A percentile compares a stretch with the other conserved stretches of the same genome.
Evolutionary conservation across 176 grass and related monocot genomes (phyloP).

Genomic region (Luzula sylvatica): DNA sequence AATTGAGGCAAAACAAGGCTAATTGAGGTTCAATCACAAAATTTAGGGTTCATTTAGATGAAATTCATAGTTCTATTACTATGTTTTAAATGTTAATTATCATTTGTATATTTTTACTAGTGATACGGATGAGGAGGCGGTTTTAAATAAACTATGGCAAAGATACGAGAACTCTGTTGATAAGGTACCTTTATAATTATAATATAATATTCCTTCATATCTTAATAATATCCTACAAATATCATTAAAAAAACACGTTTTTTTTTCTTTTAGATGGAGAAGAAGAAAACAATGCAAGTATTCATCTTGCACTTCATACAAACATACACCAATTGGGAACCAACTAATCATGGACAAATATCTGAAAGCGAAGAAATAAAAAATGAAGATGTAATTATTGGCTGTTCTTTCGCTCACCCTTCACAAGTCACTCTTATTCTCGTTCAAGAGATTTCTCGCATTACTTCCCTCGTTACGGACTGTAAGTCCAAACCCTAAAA

Average conservation of each 20-base stretch:
- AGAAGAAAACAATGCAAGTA: conserved; percentile 63
- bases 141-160: conserved; percentile 69
- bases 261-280: conserved; percentile 66
- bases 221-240: too few species aligned
- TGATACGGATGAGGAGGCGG: conserved; percentile 47
- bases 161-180: conserved; percentile 55
- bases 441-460: conserved; percentile 69
- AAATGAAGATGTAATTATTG: conserved; percentile 48
- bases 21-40: neutral
- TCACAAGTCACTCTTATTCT: conserved; percentile 78
- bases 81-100: neutral
- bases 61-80: too few species aligned
- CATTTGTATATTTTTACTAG: conserved; percentile 28
- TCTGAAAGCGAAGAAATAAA: conserved; percentile 23
- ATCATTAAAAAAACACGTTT: too few species aligned
- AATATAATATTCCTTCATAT: neutral
- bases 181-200: conserved; percentile 39
- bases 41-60: neutral
- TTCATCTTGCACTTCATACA: conserved; percentile 72
- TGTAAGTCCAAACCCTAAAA: conserved; percentile 40
- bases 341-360: conserved; percentile 29
- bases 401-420: conserved; percentile 81
- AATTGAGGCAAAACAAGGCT: neutral
- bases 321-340: conserved; percentile 82
- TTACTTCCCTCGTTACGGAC: conserved; percentile 54